These are phyloP conservation scores for Erysiphe pisi DNA, from an alignment of 2,329 filamentous ascomycete genomes.

Conservation along the genomic window DNA sequence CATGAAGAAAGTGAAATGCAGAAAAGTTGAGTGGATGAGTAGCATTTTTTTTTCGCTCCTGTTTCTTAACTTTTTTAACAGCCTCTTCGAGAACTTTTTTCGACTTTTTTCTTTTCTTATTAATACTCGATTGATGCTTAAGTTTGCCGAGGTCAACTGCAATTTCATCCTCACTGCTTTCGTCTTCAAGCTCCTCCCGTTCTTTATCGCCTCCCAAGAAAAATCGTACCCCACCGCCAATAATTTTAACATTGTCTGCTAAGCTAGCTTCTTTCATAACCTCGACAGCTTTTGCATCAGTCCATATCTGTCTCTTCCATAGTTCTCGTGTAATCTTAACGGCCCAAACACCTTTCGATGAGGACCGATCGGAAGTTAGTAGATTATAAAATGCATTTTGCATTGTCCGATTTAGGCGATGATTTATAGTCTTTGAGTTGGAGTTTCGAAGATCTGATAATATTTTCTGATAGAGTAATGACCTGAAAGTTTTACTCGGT, in stretches of 20 bases:
- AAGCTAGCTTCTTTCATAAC: constrained; percentile 93
- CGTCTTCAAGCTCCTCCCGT: constrained; percentile 82
- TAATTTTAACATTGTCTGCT: constrained; percentile 85
- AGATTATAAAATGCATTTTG: constrained; percentile 91
- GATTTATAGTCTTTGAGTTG: constrained; percentile 79
- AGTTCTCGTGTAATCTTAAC: constrained; percentile 91
- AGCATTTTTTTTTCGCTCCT: constrained; percentile 77
- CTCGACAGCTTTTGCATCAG: constrained; percentile 86
- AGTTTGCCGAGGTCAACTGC: constrained; percentile 70
- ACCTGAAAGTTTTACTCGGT: constrained; percentile 76
- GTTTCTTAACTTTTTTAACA: constrained; percentile 66
- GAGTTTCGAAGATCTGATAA: constrained; percentile 78
- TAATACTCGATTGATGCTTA: constrained; percentile 77
- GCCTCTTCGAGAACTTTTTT: constrained; percentile 69
- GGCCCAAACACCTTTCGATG: constrained; percentile 83
- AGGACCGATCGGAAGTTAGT: constrained; percentile 72
- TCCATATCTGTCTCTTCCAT: constrained; percentile 96
- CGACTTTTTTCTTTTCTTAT: constrained; percentile 92
- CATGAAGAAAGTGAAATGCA: constrained; percentile 82
- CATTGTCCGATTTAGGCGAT: constrained; percentile 83
- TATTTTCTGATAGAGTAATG: constrained; percentile 79
- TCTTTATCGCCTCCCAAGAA: constrained; percentile 96
- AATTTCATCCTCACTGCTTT: constrained; percentile 75
- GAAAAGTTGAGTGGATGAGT: constrained; percentile 92
- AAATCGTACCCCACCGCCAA: constrained; percentile 77